Conservation (phyloP, 2,329 filamentous ascomycete species). For the Aspergillus sp. region DNA sequence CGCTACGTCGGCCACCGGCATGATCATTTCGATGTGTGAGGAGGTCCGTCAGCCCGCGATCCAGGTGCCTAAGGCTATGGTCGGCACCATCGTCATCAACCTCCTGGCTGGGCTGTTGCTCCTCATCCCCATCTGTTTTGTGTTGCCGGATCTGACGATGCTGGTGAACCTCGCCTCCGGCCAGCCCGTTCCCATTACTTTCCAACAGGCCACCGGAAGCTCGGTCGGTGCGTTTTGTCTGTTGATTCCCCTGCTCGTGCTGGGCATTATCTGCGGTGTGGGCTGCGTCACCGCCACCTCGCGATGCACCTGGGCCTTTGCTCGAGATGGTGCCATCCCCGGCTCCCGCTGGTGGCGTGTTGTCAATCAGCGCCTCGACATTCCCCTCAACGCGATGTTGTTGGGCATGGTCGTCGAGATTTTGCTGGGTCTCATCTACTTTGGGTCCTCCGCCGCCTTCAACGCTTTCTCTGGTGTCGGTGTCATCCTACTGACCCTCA, state of each 20-base stretch:
- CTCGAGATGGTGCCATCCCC: constrained; percentile 69
- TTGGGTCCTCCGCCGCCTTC: constrained; percentile 74
- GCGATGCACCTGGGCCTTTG: constrained; percentile 70
- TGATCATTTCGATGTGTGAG: constrained; percentile 78
- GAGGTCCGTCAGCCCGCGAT: constrained; percentile 62
- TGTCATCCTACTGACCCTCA: constrained; percentile 71
- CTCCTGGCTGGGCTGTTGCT: constrained; percentile 64
- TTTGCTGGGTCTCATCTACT: constrained; percentile 72
- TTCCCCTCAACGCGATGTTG: constrained; percentile 66
- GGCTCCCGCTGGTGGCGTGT: constrained; percentile 62
- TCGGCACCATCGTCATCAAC: constrained; percentile 63
- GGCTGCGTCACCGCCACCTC: constrained; percentile 69
- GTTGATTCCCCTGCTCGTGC: constrained; percentile 63
- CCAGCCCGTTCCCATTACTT: constrained; percentile 71
- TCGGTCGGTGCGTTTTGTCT: constrained; percentile 69
- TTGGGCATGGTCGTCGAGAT: constrained; percentile 68
- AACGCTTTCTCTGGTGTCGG: constrained; percentile 77
- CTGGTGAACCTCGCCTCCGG: constrained; percentile 64
- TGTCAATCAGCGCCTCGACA: constrained; percentile 62
- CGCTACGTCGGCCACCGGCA: constrained; percentile 68
- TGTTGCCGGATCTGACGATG: constrained; percentile 63
- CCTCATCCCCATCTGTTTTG: constrained; percentile 70
- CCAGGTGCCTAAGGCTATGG: constrained; percentile 68
- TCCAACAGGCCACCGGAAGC: constrained; percentile 70
- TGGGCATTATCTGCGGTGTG: constrained; percentile 71